Conservation (phyloP, 805 yeast genomes). For the Wickerhamiella spandovensis region DNA sequence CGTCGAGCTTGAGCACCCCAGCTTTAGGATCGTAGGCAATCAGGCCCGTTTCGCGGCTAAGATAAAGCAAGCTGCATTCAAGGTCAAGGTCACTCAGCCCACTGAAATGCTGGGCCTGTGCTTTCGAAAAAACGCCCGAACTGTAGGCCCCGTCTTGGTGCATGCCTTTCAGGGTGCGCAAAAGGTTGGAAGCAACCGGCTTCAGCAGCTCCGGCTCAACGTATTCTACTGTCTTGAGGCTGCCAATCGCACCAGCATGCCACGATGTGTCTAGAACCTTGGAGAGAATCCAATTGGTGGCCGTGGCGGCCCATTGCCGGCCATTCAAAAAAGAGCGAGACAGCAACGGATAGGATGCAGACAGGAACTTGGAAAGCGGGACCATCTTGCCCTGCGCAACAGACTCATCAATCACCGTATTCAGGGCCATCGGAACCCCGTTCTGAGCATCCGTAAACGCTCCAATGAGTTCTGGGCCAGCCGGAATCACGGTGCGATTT, state of each 20-base stretch:
- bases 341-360: slow-evolving; percentile 7
- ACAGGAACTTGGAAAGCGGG: slow-evolving; percentile 17
- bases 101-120: slow-evolving; percentile 2
- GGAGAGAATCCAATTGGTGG: slow-evolving; percentile 8
- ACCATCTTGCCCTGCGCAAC: slow-evolving; percentile 17
- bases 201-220: slow-evolving; percentile 14
- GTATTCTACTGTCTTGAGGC: slow-evolving; percentile 19
- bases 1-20: slow-evolving; percentile 14
- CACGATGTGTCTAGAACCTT: slow-evolving; percentile 11
- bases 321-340: slow-evolving; percentile 1
- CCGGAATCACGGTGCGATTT: slow-evolving; percentile 19
- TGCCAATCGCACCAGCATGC: slow-evolving; percentile 17
- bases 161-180: slow-evolving; percentile 4
- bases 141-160: slow-evolving; percentile 4
- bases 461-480: slow-evolving; percentile 16
- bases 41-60: slow-evolving; percentile 14
- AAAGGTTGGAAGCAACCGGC: slow-evolving; percentile 7
- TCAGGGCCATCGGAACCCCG: slow-evolving; percentile 23
- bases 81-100: slow-evolving; percentile 15
- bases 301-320: neutral
- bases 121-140: slow-evolving; percentile 9
- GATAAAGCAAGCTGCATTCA: slow-evolving; percentile 16
- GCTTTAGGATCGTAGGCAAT: slow-evolving; percentile 9
- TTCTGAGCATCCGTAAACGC: slow-evolving; percentile 16
- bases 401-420: slow-evolving; percentile 21